Conservation (phyloP, 805 yeast species). For the Wickerhamomyces pijperi region DNA sequence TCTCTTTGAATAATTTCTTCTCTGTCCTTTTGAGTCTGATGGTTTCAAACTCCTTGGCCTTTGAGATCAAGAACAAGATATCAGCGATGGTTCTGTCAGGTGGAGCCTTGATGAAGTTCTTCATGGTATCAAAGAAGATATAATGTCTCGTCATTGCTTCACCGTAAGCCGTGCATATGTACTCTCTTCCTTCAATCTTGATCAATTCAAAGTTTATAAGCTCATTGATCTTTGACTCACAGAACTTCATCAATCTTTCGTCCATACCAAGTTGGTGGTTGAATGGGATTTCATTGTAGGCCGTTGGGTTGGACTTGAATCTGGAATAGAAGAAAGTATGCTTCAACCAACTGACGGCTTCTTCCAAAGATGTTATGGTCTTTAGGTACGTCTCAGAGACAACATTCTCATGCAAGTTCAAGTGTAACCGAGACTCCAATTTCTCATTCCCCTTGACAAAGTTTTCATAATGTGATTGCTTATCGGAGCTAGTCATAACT, state of each 20-base stretch:
- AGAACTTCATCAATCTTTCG: constrained; percentile 22
- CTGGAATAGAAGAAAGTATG: constrained; percentile 41
- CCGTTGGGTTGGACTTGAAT: constrained; percentile 26
- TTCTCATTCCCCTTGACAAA: constrained; percentile 30
- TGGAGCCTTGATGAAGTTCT: constrained; percentile 18
- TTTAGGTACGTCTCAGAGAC: constrained; percentile 33
- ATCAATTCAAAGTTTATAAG: constrained; percentile 24
- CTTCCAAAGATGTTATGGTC: constrained; percentile 25
- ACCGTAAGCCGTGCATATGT: constrained; percentile 30
- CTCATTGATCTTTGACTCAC: constrained; percentile 22
- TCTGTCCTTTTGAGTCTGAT: constrained; percentile 32
- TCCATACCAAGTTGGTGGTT: constrained; percentile 17
- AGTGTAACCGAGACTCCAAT: constrained; percentile 36
- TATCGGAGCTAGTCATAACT: constrained; percentile 30
- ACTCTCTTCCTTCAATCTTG: constrained; percentile 6
- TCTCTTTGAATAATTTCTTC: constrained; percentile 30
- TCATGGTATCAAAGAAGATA: constrained; percentile 32
- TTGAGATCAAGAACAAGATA: constrained; percentile 21
- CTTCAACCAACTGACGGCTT: constrained; percentile 35
- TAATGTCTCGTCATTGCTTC: constrained; percentile 38
- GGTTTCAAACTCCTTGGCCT: constrained; percentile 29
- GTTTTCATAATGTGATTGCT: constrained; percentile 27
- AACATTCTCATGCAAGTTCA: constrained; percentile 27
- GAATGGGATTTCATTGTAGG: constrained; percentile 25
- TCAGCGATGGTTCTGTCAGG: constrained; percentile 10